A percentile compares a stretch with the other conserved stretches of the same genome.
These are phyloP conservation scores for Catenaria anguillulae DNA, from an alignment of 371 early-diverging fungal species.

Conservation along the genomic window DNA sequence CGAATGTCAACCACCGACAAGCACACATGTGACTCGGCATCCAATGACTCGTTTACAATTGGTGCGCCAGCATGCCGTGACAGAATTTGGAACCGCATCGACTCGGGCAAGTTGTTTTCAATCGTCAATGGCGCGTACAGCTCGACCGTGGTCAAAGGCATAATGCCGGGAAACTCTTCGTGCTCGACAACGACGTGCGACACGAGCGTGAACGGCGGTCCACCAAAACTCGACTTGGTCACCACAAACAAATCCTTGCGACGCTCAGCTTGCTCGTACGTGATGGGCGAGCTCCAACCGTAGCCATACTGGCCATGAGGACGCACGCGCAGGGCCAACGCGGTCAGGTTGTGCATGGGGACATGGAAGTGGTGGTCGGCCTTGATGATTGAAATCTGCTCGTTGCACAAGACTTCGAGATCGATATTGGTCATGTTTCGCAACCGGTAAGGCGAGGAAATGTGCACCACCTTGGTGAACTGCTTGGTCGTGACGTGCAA, in stretches of 20 bases:
- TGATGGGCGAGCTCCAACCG: conserved; percentile 51
- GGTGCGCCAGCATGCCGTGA: conserved; percentile 37
- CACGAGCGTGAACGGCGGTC: conserved; percentile 54
- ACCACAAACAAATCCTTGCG: conserved; percentile 14
- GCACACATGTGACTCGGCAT: conserved; percentile 47
- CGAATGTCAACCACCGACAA: conserved; percentile 74
- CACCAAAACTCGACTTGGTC: not conserved
- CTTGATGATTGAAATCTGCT: conserved; percentile 23
- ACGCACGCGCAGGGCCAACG: conserved; percentile 57
- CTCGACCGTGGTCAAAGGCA: conserved; percentile 68
- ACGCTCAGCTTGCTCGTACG: conserved; percentile 47
- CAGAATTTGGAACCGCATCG: conserved; percentile 59
- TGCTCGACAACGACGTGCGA: no score
- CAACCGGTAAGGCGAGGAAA: conserved; percentile 68
- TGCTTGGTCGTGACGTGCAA: conserved; percentile 70
- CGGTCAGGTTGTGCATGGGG: conserved; percentile 70
- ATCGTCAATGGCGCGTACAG: conserved; percentile 82
- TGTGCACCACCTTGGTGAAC: conserved; percentile 79
- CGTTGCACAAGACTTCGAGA: conserved; percentile 47
- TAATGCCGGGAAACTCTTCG: conserved; percentile 14
- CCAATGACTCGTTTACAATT: conserved; percentile 34
- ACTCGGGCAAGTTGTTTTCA: conserved; percentile 87
- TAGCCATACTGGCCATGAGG: conserved; percentile 73
- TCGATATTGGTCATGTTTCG: conserved; percentile 63
- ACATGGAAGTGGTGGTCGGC: conserved; percentile 72